Evolutionary conservation across 2,329 filamentous ascomycete species (phyloP), one percentile per base, ranked within the genome.

Genomic region (Chrysoporthe puriensis): DNA sequence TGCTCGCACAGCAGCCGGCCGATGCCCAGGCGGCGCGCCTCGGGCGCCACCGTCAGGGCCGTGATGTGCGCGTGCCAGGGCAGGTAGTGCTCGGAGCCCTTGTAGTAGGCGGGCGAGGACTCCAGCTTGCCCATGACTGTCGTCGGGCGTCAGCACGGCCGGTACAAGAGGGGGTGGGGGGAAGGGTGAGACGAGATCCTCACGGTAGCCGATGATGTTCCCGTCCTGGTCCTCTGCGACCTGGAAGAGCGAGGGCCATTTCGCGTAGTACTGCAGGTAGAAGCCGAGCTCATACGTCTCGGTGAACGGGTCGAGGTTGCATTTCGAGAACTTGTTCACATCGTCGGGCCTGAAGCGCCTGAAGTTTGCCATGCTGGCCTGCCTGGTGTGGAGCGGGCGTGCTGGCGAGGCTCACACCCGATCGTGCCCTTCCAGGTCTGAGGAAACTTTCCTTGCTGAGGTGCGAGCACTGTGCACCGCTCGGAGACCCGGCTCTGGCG

Each of bases 1-100:
- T 92, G 89, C 74, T 91, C 86, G 0, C 91, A 94, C 48, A 99
- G 85, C 58, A 91, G 90, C 69, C 91, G 93, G 62, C 95, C 96
- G 73, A 97, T 91, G 18, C 96, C 95, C 18, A 96, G 86, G 56
- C 96, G 88, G 40, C 96, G 90, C 62, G 93, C 93, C 66, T 91
- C 88, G 0, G 96, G 96, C 0, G 95, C 91, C 26, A 99, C 93
- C 0, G 96, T 98, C 63, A 99, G 85, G 46, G 95, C 96, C 4
- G 96, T 99, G 76, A 99, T 97, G 80, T 99, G 96, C 26, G 94
- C 95, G 81, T 99, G 96, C 93, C 94, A 98, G n/a, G 95, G 95
- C n/a, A 97, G 90, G 81, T 96, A 97, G 81, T 97, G 94, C 74
- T 90, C 86, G 62, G 93, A 96, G 74, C 89, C 89, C 69, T 88